These are phyloP conservation scores for Oryza glumipatula DNA, from an alignment of 176 grass and related monocot species.

Conservation along the genomic window DNA sequence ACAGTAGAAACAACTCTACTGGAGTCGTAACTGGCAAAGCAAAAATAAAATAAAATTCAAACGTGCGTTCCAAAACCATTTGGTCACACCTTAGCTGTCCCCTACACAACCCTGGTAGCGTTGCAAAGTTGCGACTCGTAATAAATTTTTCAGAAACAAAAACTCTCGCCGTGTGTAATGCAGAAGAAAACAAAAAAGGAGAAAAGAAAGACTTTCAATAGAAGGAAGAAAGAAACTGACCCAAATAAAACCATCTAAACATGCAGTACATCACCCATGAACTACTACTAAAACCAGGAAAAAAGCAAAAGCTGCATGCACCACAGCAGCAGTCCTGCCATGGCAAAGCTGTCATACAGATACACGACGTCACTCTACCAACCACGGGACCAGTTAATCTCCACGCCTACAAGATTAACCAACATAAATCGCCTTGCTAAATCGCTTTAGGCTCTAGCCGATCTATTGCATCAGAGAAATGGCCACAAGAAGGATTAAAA, in stretches of 20 bases:
- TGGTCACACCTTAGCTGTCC: background rate
- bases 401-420: background rate
- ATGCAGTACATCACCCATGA: background rate
- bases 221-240: constrained; percentile 28
- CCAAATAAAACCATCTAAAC: background rate
- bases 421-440: background rate
- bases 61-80: background rate
- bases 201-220: constrained; percentile 16
- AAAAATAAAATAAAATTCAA: background rate
- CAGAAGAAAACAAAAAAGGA: constrained; percentile 22
- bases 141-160: constrained; percentile 33
- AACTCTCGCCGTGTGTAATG: background rate
- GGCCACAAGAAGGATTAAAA: background rate
- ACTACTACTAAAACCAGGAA: constrained; percentile 9
- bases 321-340: background rate
- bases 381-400: background rate
- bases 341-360: constrained; percentile 13
- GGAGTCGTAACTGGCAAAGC: background rate
- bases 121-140: constrained; percentile 12
- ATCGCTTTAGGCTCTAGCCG: background rate
- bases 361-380: background rate
- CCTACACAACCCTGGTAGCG: background rate
- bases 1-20: no score
- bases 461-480: background rate
- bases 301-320: constrained; percentile 10